Evolutionary conservation across 139 green algal genomes (phyloP), one percentile per base, ranked within the genome.

Genomic region (Picochlorum sp.): DNA sequence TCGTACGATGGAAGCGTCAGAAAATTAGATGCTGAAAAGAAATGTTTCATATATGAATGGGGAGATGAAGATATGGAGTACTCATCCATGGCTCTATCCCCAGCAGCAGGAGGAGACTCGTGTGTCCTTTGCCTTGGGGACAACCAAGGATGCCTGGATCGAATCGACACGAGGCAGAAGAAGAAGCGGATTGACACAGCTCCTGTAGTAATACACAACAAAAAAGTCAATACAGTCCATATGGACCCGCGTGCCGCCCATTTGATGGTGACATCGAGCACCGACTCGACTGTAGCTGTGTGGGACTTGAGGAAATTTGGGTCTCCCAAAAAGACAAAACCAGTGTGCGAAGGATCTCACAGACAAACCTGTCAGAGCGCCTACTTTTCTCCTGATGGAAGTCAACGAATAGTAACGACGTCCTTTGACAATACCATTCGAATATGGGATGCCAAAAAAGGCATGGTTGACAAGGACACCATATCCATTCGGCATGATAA

Each of bases 1-100:
- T 70, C 60, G 2, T 92, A 91, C 54, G 86, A 92, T 63, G 86
- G 86, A 28, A 81, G 69, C 0, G 45, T 90, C 23, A 67, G 84
- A 9, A 20, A 67, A 45, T 65, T 90, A 65, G 84, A 90, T 52
- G 63, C 80, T 14, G 47, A 66, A 37, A 23, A 24, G 1, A 74
- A 66, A 2, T 31, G 58, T 52, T 56, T 50, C 6, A 24, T n/a
- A 38, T 50, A 60, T 44, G 49, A 34, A 37, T 62, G 45, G 28
- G 65, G 37, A 24, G 57, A 61, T 10, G 54, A 75, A 47, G 75
- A 76, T 9, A 63, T 57, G 0, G 82, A 87, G 59, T 87, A 74
- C 57, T 78, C 64, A 2, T 77, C 72, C 26, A 68, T 86, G 59
- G 81, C 85, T 6, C 58, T 77, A 6, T 49, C 66, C 2, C 18